A percentile compares a stretch with the other conserved stretches of the same genome.
These are phyloP conservation scores for Sugiyamaella chiloensis DNA, from an alignment of 805 yeast species.

Conservation along the genomic window DNA sequence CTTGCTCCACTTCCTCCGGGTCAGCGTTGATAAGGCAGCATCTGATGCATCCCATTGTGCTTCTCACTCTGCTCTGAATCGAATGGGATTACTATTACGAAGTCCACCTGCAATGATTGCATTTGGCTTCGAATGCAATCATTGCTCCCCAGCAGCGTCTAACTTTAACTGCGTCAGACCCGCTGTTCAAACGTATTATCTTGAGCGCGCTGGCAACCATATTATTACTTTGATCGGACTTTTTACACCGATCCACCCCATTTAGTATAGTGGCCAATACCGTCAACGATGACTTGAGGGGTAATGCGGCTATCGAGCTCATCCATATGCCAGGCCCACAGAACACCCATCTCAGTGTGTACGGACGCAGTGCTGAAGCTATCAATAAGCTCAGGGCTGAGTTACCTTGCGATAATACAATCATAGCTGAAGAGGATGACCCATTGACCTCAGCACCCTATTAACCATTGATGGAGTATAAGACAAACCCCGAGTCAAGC, in stretches of 20 bases:
- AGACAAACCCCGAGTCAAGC: constrained; percentile 7
- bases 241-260: too few species aligned
- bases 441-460: constrained; percentile 1
- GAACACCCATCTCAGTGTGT: constrained; percentile 16
- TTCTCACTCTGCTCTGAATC: constrained; percentile 14
- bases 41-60: constrained; percentile 18
- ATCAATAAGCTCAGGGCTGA: constrained; percentile 3
- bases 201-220: too few species aligned
- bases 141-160: constrained; percentile 22
- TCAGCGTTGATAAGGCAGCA: constrained; percentile 21
- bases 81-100: neutral
- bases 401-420: constrained; percentile 10
- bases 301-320: constrained; percentile 13
- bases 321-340: constrained; percentile 16
- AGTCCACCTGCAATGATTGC: constrained; percentile 1
- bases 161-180: constrained; percentile 17
- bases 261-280: constrained; percentile 19
- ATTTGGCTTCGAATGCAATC: constrained; percentile 19
- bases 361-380: constrained; percentile 13
- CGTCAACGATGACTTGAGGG: constrained; percentile 14
- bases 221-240: too few species aligned
- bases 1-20: neutral
- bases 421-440: constrained; percentile 12
- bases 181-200: too few species aligned
- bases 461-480: constrained; percentile 1